Evolutionary conservation across 352 stramenopile genomes (phyloP).

Genomic region (Globisporangium solare): DNA sequence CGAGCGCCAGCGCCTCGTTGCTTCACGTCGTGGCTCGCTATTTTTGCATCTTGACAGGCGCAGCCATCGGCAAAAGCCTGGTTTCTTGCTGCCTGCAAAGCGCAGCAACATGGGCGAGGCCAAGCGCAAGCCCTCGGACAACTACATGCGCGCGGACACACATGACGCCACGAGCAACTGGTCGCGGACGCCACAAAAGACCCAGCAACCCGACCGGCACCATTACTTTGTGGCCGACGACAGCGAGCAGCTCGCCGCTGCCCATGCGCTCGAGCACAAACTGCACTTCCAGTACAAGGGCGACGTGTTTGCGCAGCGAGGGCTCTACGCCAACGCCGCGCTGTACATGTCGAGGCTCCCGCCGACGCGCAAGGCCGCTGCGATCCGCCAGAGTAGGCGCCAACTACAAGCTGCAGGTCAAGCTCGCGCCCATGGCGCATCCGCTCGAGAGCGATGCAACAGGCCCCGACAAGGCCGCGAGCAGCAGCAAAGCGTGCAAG

Average conservation of each 20-base stretch:
- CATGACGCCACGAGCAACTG: background rate
- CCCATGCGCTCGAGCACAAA: slow-evolving; percentile 30
- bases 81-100: background rate
- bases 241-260: slow-evolving; percentile 5
- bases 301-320: slow-evolving; percentile 70
- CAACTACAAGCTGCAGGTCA: slow-evolving; percentile 42
- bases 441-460: slow-evolving; percentile 11
- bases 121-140: slow-evolving; percentile 7
- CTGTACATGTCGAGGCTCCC: slow-evolving; percentile 74
- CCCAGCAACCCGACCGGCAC: slow-evolving; percentile 2
- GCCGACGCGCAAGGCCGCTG: slow-evolving; percentile 34
- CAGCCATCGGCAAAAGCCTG: background rate
- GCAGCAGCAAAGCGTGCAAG: slow-evolving; percentile 23
- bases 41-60: slow-evolving; percentile 6
- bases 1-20: too few relatives aligned
- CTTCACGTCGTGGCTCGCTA: background rate
- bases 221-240: slow-evolving; percentile 24
- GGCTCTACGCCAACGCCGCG: slow-evolving; percentile 55
- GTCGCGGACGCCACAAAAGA: slow-evolving; percentile 1
- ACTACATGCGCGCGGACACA: slow-evolving; percentile 1
- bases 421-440: slow-evolving; percentile 39
- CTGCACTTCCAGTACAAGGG: slow-evolving; percentile 64
- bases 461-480: slow-evolving; percentile 10
- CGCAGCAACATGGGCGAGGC: slow-evolving; percentile 3
- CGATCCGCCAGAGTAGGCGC: slow-evolving; percentile 22